A percentile compares a stretch with the other conserved stretches of the same genome.
Evolutionary conservation across 768 basidiomycete species (phyloP).

Genomic region (Fibroporia radiculosa): DNA sequence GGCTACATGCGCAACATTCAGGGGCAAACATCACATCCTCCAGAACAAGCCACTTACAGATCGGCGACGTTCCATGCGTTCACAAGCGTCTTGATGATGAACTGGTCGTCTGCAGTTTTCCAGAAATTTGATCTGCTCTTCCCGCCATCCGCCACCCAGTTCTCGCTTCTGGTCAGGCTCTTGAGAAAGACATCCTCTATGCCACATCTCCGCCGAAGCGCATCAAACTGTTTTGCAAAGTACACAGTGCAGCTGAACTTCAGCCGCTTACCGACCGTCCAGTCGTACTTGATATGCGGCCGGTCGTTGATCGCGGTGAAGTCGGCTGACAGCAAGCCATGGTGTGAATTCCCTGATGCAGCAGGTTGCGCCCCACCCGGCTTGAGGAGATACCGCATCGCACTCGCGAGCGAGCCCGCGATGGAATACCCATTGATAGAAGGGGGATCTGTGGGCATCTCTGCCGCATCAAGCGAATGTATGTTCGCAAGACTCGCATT

Average conservation of each 20-base stretch:
- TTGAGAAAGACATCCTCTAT: conserved; percentile 49
- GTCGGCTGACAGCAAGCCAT: conserved; percentile 37
- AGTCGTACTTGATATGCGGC: conserved; percentile 80
- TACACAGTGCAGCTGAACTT: conserved; percentile 79
- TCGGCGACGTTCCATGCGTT: conserved; percentile 86
- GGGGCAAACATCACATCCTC: neutral
- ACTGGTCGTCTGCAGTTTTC: conserved; percentile 71
- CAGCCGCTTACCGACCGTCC: conserved; percentile 65
- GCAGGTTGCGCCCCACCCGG: conserved; percentile 26
- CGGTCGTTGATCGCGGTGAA: conserved; percentile 48
- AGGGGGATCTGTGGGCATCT: neutral
- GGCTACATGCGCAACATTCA: conserved; percentile 31
- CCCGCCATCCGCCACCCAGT: conserved; percentile 73
- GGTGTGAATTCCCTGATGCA: conserved; percentile 31
- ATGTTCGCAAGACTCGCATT: neutral
- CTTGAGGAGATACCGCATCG: conserved; percentile 52
- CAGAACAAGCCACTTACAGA: conserved; percentile 42
- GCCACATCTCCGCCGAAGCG: conserved; percentile 56
- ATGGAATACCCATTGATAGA: conserved; percentile 31
- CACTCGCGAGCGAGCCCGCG: conserved; percentile 46
- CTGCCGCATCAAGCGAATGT: conserved; percentile 5
- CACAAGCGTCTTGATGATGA: conserved; percentile 80
- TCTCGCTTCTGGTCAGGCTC: conserved; percentile 51
- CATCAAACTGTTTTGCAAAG: conserved; percentile 76
- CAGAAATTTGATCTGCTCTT: conserved; percentile 79